These are phyloP conservation scores for Solanum aculeatissimum DNA, from an alignment of 305 asterid genomes.

Conservation along the genomic window DNA sequence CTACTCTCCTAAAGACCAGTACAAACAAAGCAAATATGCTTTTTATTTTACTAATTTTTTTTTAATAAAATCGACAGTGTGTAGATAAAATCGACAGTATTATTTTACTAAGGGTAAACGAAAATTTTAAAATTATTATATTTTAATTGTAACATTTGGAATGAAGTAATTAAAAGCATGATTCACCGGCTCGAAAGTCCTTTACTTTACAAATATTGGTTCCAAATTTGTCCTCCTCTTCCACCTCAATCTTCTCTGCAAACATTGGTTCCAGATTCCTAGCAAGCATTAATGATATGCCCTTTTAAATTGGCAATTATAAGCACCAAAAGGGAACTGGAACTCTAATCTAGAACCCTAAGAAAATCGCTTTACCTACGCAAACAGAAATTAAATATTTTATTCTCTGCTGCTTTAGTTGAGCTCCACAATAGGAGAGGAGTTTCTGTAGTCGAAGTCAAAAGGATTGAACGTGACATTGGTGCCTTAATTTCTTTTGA, in stretches of 20 bases:
- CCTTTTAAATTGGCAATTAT: neutral
- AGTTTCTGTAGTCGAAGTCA: slow-evolving; percentile 39
- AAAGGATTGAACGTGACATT: slow-evolving; percentile 18
- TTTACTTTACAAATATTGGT: no score
- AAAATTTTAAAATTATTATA: no score
- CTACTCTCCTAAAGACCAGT: no score
- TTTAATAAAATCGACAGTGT: no score
- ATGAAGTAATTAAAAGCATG: neutral
- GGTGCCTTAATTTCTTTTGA: slow-evolving; percentile 63
- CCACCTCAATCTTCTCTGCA: no score
- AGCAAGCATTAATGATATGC: neutral
- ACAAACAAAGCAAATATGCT: no score
- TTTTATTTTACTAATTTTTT: no score
- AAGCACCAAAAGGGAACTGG: neutral
- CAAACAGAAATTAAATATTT: neutral
- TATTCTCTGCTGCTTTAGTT: slow-evolving; percentile 38
- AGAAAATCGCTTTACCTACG: neutral
- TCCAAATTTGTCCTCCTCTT: no score
- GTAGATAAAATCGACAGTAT: no score
- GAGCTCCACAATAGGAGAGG: slow-evolving; percentile 31
- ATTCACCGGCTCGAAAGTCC: neutral
- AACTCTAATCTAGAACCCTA: neutral
- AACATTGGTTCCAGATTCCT: neutral
- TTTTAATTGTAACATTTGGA: no score
- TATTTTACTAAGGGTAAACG: no score